Evolutionary conservation across 2,329 filamentous ascomycete genomes (phyloP), one percentile per base, ranked within the genome.

Genomic region (Ascochyta clinopodiicola): DNA sequence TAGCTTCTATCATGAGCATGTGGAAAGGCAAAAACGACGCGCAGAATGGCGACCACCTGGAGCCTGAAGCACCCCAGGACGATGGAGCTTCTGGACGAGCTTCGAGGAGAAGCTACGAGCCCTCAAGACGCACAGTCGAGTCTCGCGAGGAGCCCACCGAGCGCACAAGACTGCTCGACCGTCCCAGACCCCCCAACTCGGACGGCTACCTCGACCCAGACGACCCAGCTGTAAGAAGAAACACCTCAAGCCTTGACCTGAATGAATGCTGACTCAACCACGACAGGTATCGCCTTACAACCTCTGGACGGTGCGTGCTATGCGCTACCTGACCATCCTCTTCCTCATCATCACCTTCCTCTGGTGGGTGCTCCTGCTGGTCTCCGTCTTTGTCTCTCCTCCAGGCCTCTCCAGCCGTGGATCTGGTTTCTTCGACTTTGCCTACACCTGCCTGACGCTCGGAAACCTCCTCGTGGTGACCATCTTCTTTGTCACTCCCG

Each of bases 291-390:
- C 92, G 3, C 95, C 95, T 0, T 97, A 97, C 79, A 99, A 99
- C 68, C 85, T 98, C 34, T 96, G 92, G 89, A 91, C 87, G 56
- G 90, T 99, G 44, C 88, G 95, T 17, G 85, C 90, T 42, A 81
- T 95, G 50, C 86, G 92, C 71, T 91, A 88, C 70, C 75, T 95
- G 57, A 94, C 92, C 5, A 81, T 96, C 51, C 67, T 91, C 34
- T 90, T 97, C 70, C 81, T 94, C 19, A 75, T 86, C 46, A 72
- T 93, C 65, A 90, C 87, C 51, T 92, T 96, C 68, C 68, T 92
- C n/a, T 98, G 94, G 94, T 98, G 95, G 94, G 83, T 91, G 9
- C 75, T 97, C 49, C 81, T 96, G 31, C 82, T 99, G n/a, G 86
- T 97, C 15, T 92, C 91, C 51, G 87, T 89, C 62, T 99, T 99